Percentiles rank a stretch among this genome's conserved stretches.
Conservation (phyloP, 1,284 basidiomycete species). For the Leccinum griseonigrum region DNA sequence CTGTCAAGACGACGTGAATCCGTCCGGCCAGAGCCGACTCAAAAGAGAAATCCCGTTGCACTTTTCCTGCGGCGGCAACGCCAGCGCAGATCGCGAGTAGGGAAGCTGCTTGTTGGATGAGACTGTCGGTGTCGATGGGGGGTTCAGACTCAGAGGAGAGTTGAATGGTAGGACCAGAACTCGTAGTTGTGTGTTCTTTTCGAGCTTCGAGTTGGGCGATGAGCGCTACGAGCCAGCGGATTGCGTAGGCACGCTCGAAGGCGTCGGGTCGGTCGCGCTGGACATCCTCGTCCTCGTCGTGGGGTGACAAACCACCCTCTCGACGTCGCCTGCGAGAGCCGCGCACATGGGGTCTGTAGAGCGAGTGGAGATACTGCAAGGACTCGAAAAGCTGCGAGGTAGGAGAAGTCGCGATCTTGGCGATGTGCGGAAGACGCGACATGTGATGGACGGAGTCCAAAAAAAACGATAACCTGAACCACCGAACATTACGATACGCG, state of each 20-base stretch:
- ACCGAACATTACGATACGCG: neutral
- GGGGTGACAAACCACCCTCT: neutral
- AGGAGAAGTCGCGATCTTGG: slow-evolving; percentile 21
- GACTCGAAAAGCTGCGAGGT: slow-evolving; percentile 18
- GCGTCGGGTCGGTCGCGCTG: slow-evolving; percentile 43
- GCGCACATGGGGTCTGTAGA: slow-evolving; percentile 38
- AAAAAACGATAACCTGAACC: neutral
- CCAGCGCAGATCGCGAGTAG: slow-evolving; percentile 65
- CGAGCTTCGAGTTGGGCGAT: slow-evolving; percentile 36
- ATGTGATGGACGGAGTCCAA: slow-evolving; percentile 1
- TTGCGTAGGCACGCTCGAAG: slow-evolving; percentile 66
- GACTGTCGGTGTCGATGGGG: slow-evolving; percentile 3
- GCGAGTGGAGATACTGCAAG: slow-evolving; percentile 26
- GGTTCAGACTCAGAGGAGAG: neutral
- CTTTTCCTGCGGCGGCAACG: slow-evolving; percentile 48
- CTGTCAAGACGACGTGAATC: slow-evolving; percentile 55
- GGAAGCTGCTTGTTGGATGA: slow-evolving; percentile 57
- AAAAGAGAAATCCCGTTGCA: slow-evolving; percentile 44
- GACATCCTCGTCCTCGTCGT: slow-evolving; percentile 4
- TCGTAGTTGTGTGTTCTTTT: slow-evolving; percentile 15
- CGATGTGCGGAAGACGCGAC: slow-evolving; percentile 26
- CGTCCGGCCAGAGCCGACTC: slow-evolving; percentile 16
- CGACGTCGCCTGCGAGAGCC: slow-evolving; percentile 27
- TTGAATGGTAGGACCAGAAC: slow-evolving; percentile 15
- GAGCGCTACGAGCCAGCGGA: slow-evolving; percentile 69